Base-by-base conservation (phyloP, 345 rosid genomes). In the Melastoma malabathricum region DNA sequence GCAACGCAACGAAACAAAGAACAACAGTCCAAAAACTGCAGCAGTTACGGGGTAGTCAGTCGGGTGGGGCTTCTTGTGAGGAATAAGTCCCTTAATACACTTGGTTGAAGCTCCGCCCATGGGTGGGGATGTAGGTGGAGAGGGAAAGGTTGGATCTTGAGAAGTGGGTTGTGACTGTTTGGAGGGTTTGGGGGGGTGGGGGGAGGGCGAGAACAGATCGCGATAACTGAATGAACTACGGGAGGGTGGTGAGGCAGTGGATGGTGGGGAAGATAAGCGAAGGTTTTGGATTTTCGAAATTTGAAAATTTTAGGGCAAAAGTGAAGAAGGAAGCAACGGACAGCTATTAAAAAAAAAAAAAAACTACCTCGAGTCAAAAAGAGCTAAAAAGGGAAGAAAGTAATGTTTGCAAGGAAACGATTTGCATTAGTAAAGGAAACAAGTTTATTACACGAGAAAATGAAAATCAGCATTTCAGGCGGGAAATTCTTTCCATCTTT, bases 21-120 rank as follows among this genome's bases (percentile, higher is more conserved):
- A 31, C 4, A 22, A 22, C 18, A 43, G 31, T 13, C 7, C 6
- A 13, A 55, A 34, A 34, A 7, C 9, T 34, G 13, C 6, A 16
- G 12, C 13, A 7, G 48, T 58, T 68, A 85, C 95, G 4, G 59
- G 75, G 29, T 77, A 79, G n/a, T 15, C 25, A 20, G 4, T 17
- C 23, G 59, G 39, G 5, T 51, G 56, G 43, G 63, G 34, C 63
- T 59, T 59, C 19, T 38, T 51, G 51, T 45, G 50, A 25, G 63
- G 47, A 50, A 59, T 15, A 8, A 59, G 44, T 2, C 57, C 51
- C 19, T 51, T 51, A 45, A 59, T 50, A 56, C 63, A 59, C 17
- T 50, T 50, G 55, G 44, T 43, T 15, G 55, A 54, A 20, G 63
- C 51, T 38, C 56, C 57, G 23, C 63, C 63, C 63, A 59, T 59